Evolutionary conservation across 164 flowering plant genomes (phyloP).

Genomic region (Akebia trifoliata): DNA sequence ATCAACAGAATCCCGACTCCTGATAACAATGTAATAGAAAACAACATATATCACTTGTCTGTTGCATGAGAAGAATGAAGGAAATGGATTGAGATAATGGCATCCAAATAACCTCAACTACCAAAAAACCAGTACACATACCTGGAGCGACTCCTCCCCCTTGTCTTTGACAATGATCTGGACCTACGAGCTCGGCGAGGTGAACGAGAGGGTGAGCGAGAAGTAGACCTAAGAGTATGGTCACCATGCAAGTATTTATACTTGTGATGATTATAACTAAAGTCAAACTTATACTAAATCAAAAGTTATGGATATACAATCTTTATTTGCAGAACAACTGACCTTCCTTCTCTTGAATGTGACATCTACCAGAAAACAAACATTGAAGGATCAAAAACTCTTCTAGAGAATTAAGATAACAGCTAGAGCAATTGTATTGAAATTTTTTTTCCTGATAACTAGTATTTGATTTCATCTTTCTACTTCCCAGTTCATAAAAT

Average conservation of each 20-base stretch:
- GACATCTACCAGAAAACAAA: slow-evolving; percentile 36
- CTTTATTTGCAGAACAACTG: slow-evolving; percentile 8
- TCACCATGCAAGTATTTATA: not conserved
- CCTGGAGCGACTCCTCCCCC: slow-evolving; percentile 51
- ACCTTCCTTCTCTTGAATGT: slow-evolving; percentile 43
- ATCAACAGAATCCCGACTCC: slow-evolving; percentile 39
- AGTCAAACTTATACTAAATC: not conserved
- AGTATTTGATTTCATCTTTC: too few relatives aligned
- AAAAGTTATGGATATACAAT: not conserved
- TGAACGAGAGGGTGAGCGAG: slow-evolving; percentile 31
- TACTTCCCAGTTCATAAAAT: too few relatives aligned
- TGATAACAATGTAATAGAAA: slow-evolving; percentile 4
- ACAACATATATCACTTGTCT: not conserved
- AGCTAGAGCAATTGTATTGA: not conserved
- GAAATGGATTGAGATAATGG: not conserved
- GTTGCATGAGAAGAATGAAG: not conserved
- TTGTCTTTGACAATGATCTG: slow-evolving; percentile 41
- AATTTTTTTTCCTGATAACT: too few relatives aligned
- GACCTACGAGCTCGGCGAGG: slow-evolving; percentile 40
- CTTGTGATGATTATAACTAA: not conserved
- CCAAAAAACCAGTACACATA: slow-evolving; percentile 13
- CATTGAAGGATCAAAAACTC: slow-evolving; percentile 2
- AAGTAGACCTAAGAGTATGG: slow-evolving; percentile 31
- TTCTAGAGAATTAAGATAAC: not conserved
- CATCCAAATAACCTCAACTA: not conserved